Evolutionary conservation across 441 rosid genomes (phyloP).

Genomic region (Eruca vesicaria): DNA sequence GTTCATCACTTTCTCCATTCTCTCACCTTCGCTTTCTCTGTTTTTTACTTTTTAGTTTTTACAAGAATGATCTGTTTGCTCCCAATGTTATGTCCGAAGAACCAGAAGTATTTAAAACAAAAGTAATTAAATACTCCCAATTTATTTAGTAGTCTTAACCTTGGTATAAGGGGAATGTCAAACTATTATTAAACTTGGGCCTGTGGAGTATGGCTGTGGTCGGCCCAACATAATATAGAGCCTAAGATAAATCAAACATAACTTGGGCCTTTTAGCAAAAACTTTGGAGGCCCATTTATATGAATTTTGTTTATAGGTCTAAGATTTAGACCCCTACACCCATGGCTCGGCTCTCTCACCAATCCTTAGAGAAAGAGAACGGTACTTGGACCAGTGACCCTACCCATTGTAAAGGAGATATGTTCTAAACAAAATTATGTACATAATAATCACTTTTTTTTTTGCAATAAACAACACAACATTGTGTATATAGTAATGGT

Average conservation of each 20-base stretch:
- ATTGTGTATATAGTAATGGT: not conserved
- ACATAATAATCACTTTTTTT: not conserved
- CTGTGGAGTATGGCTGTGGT: not conserved
- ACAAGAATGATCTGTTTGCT: not conserved
- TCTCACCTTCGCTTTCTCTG: not conserved
- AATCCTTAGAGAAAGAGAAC: not conserved
- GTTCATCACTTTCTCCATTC: conserved; percentile 74
- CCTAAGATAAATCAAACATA: not conserved
- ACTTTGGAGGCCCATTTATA: not conserved
- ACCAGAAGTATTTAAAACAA: not conserved
- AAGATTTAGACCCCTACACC: not conserved
- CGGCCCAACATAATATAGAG: not conserved
- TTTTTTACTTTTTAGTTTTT: not conserved
- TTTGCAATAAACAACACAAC: not conserved
- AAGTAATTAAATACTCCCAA: not conserved
- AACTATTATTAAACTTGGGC: not conserved
- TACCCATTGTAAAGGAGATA: not conserved
- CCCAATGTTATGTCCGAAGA: not conserved
- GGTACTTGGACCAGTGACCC: not conserved
- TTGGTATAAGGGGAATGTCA: not conserved
- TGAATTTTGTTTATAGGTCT: not conserved
- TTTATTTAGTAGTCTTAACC: not conserved
- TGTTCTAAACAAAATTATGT: not conserved
- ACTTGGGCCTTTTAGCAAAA: not conserved
- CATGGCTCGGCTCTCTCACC: not conserved